Conservation (phyloP, 108 stramenopile genomes). For the Schizochytrium sp. region DNA sequence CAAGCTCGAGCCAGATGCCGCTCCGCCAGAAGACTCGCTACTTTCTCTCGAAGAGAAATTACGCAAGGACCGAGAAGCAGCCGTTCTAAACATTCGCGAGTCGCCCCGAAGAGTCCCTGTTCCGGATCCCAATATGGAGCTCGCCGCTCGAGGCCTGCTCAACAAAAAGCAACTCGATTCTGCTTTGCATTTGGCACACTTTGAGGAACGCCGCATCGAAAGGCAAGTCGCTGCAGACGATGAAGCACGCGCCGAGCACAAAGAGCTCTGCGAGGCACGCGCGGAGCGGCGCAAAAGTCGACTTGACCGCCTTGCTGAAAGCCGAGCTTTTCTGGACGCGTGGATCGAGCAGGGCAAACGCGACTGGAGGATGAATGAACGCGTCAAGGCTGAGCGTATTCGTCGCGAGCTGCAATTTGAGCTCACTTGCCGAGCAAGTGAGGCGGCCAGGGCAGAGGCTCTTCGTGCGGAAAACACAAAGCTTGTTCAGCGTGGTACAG, state of each 20-base stretch:
- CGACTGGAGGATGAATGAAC: neutral
- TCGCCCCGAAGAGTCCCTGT: neutral
- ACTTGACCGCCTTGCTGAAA: neutral
- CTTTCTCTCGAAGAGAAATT: neutral
- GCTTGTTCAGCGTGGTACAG: neutral
- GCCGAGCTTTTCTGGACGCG: neutral
- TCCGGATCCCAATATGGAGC: neutral
- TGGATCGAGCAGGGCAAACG: neutral
- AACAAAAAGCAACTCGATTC: neutral
- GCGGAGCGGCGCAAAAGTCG: neutral
- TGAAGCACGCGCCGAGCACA: neutral
- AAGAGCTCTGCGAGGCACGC: neutral
- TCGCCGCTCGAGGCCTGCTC: neutral
- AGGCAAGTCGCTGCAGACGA: neutral
- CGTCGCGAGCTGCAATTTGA: neutral
- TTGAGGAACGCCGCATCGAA: neutral
- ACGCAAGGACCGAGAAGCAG: neutral
- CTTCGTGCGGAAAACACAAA: neutral
- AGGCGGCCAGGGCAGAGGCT: neutral
- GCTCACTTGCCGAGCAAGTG: neutral
- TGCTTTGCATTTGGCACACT: neutral
- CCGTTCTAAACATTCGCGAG: neutral
- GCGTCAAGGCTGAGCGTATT: neutral
- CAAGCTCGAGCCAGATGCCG: neutral
- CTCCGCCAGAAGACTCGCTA: neutral